phyloP scores from a whole-genome alignment of 257 asterid genomes.

The Solanum paucissectum region DNA sequence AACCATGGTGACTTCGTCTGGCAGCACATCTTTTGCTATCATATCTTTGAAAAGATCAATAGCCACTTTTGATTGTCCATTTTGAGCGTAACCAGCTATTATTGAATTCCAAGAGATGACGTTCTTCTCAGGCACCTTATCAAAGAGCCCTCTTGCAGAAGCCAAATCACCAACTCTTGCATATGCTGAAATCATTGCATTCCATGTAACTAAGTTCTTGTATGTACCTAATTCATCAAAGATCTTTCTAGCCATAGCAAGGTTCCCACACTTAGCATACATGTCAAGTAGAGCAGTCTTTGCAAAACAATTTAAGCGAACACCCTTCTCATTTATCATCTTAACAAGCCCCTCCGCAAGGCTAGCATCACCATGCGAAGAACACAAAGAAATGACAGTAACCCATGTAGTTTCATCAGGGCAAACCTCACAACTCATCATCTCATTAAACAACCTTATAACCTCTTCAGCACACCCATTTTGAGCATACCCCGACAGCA shows the following conservation, averaged over 20 bases:
- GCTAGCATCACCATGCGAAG: conserved; percentile 33
- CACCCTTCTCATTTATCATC: conserved; percentile 23
- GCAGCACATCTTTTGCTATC: conserved; percentile 23
- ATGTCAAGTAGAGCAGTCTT: conserved; percentile 65
- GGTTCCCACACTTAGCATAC: conserved; percentile 61
- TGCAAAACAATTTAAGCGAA: conserved; percentile 24
- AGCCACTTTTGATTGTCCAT: conserved; percentile 54
- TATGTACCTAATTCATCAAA: conserved; percentile 37
- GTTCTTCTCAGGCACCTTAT: conserved; percentile 42
- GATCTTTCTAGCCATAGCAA: conserved; percentile 40
- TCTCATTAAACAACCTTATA: conserved; percentile 36
- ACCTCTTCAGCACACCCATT: conserved; percentile 45
- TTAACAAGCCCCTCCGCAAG: conserved; percentile 31
- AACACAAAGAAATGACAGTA: conserved; percentile 52
- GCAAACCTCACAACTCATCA: conserved; percentile 34
- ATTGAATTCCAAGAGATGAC: conserved; percentile 69
- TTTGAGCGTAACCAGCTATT: conserved; percentile 66
- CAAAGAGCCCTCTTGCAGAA: conserved; percentile 46
- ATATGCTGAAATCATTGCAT: conserved; percentile 62
- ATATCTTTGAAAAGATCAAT: conserved; percentile 51
- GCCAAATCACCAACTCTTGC: conserved; percentile 41
- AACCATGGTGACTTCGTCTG: conserved; percentile 61
- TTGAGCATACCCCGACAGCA: conserved; percentile 60
- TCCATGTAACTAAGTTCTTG: conserved; percentile 53
- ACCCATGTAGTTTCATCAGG: conserved; percentile 61